Evolutionary conservation across 305 asterid genomes (phyloP), one percentile per base, ranked within the genome.

Genomic region (Fraxinus greggii): DNA sequence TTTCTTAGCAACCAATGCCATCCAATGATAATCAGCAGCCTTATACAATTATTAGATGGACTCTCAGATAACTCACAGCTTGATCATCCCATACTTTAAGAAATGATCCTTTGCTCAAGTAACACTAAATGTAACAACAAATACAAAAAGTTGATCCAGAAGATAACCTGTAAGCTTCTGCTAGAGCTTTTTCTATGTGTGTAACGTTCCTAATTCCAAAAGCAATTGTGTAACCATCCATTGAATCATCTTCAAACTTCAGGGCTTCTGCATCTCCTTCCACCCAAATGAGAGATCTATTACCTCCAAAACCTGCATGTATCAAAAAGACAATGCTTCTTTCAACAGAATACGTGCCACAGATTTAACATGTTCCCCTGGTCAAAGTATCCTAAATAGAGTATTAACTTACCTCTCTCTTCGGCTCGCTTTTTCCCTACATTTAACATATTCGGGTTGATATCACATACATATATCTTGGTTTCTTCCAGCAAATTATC

Each of bases 171-270:
- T 91, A 85, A 86, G 98, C 97, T 92, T 94, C 98, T n/a, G 92
- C 86, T 75, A 95, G 96, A 83, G 86, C 97, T 85, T 92, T 95
- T 82, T 95, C 98, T 80, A 94, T 94, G 79, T 94, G 98, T 8
- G 95, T 95, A 42, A 92, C 98, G 78, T 95, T 95, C 88, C 99
- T 91, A 81, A 94, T 94, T 76, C 99, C 99, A 87, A 94, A 94
- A 87, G 98, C 99, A 86, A 95, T 92, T 76, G 99, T 95, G 86
- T 94, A 95, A 79, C 97, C 97, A 82, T 95, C 99, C 98, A 95
- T 94, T 7, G 95, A 89, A 65, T 86, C 73, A 79, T 91, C 97
- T 79, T 86, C 96, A 74, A 94, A 94, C 36, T 88, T 86, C 78
- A 95, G 87, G 87, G 92, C 89, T 86, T 95, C 98, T 5, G 98